These are phyloP conservation scores for Lachnum nothofagi DNA, from an alignment of 2,329 filamentous ascomycete species.

Conservation along the genomic window DNA sequence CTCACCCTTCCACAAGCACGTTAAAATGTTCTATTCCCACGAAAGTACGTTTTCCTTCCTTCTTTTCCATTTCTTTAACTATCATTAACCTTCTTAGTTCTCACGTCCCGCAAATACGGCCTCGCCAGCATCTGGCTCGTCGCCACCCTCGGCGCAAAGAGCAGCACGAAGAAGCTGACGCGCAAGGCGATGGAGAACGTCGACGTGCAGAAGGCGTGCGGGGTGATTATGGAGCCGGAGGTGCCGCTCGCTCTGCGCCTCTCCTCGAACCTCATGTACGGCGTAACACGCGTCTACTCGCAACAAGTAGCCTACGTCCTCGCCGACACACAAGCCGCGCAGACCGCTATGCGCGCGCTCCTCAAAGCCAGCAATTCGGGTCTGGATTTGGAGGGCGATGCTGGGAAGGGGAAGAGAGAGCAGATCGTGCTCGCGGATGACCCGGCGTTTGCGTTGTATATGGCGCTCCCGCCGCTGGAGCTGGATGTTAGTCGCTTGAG, in stretches of 20 bases:
- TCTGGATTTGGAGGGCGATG: conserved; percentile 65
- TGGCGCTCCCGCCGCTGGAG: conserved; percentile 55
- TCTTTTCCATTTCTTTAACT: background rate
- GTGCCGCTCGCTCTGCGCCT: conserved; percentile 85
- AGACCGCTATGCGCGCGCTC: conserved; percentile 66
- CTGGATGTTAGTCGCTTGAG: conserved; percentile 34
- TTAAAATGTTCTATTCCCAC: conserved; percentile 86
- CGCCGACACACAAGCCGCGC: conserved; percentile 69
- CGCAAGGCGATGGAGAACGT: conserved; percentile 85
- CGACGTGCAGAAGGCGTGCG: conserved; percentile 78
- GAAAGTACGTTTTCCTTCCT: conserved; percentile 61
- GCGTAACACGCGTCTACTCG: conserved; percentile 76
- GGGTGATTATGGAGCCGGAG: conserved; percentile 78
- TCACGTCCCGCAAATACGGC: conserved; percentile 82
- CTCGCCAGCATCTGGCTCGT: conserved; percentile 95
- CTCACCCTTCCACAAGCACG: background rate
- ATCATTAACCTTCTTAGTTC: conserved; percentile 52
- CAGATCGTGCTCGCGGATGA: conserved; percentile 78
- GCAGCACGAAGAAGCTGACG: conserved; percentile 66
- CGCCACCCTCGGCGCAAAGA: conserved; percentile 76
- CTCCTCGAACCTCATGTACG: conserved; percentile 83
- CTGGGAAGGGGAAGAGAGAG: conserved; percentile 67
- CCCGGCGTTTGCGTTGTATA: conserved; percentile 68
- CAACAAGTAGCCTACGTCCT: conserved; percentile 87
- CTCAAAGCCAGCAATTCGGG: conserved; percentile 54